Evolutionary conservation across 768 basidiomycete species (phyloP).

Genomic region (Psilocybe sp.): DNA sequence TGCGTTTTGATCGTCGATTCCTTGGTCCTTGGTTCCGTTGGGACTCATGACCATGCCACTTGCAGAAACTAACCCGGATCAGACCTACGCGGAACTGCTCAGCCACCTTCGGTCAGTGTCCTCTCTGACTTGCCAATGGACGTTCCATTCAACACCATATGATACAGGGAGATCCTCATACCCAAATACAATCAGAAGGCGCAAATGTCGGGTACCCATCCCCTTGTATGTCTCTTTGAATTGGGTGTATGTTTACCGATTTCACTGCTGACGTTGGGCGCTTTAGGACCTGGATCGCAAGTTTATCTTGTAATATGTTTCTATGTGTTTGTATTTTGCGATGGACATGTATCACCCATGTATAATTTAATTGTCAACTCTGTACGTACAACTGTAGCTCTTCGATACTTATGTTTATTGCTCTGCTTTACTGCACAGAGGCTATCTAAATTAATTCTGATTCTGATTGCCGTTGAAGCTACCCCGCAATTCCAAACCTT

Average conservation of each 20-base stretch:
- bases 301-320: slow-evolving; percentile 7
- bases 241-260: background rate
- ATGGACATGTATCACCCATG: too few species aligned
- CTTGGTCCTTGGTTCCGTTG: background rate
- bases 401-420: too few species aligned
- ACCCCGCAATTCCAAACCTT: too few species aligned
- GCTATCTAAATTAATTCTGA: too few species aligned
- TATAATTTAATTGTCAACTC: too few species aligned
- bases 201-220: slow-evolving; percentile 24
- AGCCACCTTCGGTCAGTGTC: slow-evolving; percentile 15
- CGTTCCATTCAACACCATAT: background rate
- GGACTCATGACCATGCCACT: background rate
- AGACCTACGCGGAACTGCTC: slow-evolving; percentile 65
- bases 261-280: background rate
- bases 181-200: slow-evolving; percentile 26
- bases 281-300: slow-evolving; percentile 14
- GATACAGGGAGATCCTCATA: slow-evolving; percentile 15
- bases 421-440: too few species aligned
- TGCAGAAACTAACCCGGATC: slow-evolving; percentile 46
- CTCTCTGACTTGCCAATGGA: background rate
- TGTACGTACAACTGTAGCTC: too few species aligned
- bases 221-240: slow-evolving; percentile 14
- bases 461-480: too few species aligned
- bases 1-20: slow-evolving; percentile 17
- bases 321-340: background rate